Evolutionary conservation across 2,329 filamentous ascomycete species (phyloP), one percentile per base, ranked within the genome.

Genomic region (Colletotrichum liriopes): DNA sequence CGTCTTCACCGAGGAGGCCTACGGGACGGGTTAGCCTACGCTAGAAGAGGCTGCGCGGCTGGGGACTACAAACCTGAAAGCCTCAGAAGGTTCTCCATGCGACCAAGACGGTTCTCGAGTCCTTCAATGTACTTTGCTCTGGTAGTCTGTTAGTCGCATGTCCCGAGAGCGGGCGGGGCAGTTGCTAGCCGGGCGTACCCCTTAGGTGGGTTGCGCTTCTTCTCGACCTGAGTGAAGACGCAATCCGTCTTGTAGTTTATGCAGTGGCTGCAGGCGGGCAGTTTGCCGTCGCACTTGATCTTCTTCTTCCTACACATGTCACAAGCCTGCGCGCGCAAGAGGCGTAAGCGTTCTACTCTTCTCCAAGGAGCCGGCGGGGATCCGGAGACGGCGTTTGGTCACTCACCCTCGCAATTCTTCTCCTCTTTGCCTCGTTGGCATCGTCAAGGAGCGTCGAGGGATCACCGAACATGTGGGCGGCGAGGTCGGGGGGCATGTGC

Each of bases 111-210:
- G 80, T 98, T 98, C 84, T 99, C 96, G 59, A 99, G 88, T 16
- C 95, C 95, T 82, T 98, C 96, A 77, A 98, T 98, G 81, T 99
- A 99, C 83, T 98, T 98, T 66, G 96, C 96, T 71, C 94, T 97
- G 74, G 23, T 2, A 26, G 20, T 18, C 20, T 58, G 63, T 73
- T 47, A 73, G 68, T 51, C 59, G 35, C 20, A 32, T 20, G 20
- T 8, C 32, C 23, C 43, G 20, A 12, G 39, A 49, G 20, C 8
- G 18, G 37, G 14, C 29, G 29, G 2, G 26, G 1, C n/a, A 32
- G 62, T 12, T 65, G 41, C 6, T 16, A 54, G 51, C 18, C 7
- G 37, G 37, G 69, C 89, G 76, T 88, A 97, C 95, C 96, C 96
- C 87, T 98, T 99, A 1, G 96, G 96, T 65, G 96, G 96, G 82